phyloP scores from a whole-genome alignment of 2,329 filamentous ascomycete genomes.

The Ascochyta lentis region DNA sequence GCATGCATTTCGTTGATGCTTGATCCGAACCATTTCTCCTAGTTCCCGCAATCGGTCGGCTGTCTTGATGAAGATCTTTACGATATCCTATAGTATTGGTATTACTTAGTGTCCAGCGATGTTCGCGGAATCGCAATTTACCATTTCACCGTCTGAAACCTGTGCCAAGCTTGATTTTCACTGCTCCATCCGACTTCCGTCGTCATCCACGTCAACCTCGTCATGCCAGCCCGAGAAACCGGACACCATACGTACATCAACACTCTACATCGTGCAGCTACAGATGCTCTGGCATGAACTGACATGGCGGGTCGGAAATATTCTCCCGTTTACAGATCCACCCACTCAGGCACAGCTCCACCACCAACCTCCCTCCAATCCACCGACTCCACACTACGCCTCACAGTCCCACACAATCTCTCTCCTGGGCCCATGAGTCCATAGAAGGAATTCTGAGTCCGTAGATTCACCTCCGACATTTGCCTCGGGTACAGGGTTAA shows the following conservation, averaged over 20 bases:
- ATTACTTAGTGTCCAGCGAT: conserved; percentile 14
- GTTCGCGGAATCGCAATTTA: conserved; percentile 10
- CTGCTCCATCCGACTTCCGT: neutral
- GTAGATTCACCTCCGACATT: conserved; percentile 1
- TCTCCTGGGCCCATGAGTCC: neutral
- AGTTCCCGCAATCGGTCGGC: conserved; percentile 1
- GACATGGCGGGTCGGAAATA: conserved; percentile 3
- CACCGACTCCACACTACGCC: conserved; percentile 4
- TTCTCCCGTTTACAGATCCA: neutral
- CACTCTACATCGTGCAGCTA: conserved; percentile 5
- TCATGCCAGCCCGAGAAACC: neutral
- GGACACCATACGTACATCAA: neutral
- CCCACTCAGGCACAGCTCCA: neutral
- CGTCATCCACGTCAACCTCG: neutral
- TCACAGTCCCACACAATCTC: neutral
- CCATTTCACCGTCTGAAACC: conserved; percentile 1
- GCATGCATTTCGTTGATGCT: conserved; percentile 20
- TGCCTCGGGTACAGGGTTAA: neutral
- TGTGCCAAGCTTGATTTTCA: neutral
- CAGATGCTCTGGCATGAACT: neutral
- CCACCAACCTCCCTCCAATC: neutral
- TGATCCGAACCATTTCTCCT: conserved; percentile 4
- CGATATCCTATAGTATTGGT: conserved; percentile 19
- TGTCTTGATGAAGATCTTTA: conserved; percentile 12
- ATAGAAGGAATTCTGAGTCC: neutral